phyloP scores from a whole-genome alignment of 2,329 filamentous ascomycete species.

The Leptographium procerum region DNA sequence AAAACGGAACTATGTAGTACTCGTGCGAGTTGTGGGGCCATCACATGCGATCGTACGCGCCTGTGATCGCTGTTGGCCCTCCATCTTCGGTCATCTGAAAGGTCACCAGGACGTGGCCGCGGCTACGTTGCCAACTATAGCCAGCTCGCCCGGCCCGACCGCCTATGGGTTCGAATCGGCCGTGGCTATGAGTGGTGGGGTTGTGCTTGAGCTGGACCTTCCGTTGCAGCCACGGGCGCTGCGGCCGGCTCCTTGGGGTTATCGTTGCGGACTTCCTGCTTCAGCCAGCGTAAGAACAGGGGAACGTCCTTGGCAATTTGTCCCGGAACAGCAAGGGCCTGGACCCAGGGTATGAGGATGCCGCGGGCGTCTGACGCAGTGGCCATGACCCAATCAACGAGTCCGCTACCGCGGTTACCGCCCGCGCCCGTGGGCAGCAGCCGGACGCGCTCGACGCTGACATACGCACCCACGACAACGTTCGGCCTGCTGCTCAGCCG shows the following conservation, averaged over 20 bases:
- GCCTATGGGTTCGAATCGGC: neutral
- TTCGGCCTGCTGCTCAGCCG: slow-evolving; percentile 16
- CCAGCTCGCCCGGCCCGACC: neutral
- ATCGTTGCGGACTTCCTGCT: neutral
- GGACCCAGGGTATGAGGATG: slow-evolving; percentile 51
- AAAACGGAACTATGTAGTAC: too few relatives aligned
- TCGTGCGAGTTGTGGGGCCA: too few relatives aligned
- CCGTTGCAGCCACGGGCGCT: neutral
- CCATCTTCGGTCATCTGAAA: too few relatives aligned
- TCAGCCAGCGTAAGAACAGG: slow-evolving; percentile 54
- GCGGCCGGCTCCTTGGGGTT: neutral
- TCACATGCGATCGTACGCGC: neutral
- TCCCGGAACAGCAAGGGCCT: slow-evolving; percentile 50
- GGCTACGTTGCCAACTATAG: neutral
- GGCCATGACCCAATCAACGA: slow-evolving; percentile 68
- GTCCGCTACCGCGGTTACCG: slow-evolving; percentile 13
- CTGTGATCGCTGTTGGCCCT: too few relatives aligned
- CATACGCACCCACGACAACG: slow-evolving; percentile 48
- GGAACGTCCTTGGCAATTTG: slow-evolving; percentile 61
- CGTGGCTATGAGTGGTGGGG: too few relatives aligned
- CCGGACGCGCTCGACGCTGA: slow-evolving; percentile 51
- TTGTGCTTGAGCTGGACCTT: too few relatives aligned
- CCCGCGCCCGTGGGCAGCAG: slow-evolving; percentile 20
- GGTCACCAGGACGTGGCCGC: too few relatives aligned
- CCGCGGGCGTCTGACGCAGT: slow-evolving; percentile 63